These are phyloP conservation scores for Fusarium sp. DNA, from an alignment of 2,329 filamentous ascomycete species.

Conservation along the genomic window DNA sequence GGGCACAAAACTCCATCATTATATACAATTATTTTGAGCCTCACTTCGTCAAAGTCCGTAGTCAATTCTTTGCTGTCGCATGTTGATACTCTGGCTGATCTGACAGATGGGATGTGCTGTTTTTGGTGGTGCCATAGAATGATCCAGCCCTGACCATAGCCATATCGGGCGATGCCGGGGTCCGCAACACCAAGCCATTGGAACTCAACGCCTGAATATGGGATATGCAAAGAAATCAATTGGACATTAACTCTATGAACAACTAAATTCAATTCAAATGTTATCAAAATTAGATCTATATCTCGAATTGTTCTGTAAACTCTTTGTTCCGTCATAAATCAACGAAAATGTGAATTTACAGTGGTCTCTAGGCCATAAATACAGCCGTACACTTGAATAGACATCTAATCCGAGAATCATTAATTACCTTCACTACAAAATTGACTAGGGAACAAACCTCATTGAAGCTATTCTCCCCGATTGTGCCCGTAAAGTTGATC, in stretches of 20 bases:
- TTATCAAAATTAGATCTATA: no score
- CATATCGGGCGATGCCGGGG: conserved; percentile 40
- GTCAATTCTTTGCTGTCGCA: conserved; percentile 19
- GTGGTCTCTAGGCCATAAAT: neutral
- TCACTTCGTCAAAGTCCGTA: conserved; percentile 21
- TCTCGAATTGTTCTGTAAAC: rapidly evolving
- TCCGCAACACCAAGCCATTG: neutral
- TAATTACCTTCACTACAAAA: no score
- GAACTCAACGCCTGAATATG: neutral
- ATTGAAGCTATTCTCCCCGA: neutral
- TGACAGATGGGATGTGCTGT: conserved; percentile 27
- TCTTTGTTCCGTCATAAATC: neutral
- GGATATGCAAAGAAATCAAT: neutral
- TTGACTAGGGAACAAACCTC: neutral
- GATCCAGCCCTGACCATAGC: conserved; percentile 30
- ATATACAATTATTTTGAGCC: conserved; percentile 26
- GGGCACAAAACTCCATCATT: conserved; percentile 8
- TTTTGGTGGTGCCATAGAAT: conserved; percentile 43
- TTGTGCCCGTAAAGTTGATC: conserved; percentile 1
- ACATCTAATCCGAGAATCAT: no score
- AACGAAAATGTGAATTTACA: neutral
- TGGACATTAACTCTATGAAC: no score
- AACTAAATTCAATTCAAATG: no score
- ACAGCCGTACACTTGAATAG: no score
- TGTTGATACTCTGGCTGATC: conserved; percentile 46